Percentiles rank a stretch among this genome's conserved stretches.
Evolutionary conservation across 345 rosid species (phyloP).

Genomic region (Gossypium mustelinum): DNA sequence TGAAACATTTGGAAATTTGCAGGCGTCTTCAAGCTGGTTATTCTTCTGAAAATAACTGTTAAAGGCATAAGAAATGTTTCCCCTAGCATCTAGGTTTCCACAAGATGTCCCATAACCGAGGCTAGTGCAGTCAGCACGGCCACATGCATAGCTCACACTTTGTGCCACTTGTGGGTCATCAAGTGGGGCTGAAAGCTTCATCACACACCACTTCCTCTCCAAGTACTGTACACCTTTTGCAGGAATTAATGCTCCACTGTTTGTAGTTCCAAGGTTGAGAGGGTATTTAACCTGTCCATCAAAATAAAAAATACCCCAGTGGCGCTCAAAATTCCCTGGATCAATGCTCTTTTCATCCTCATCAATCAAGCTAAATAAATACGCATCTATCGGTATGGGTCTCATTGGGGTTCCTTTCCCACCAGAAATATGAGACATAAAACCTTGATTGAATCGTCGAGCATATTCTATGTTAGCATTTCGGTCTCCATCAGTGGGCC

Average conservation of each 20-base stretch:
- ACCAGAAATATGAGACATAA: slow-evolving; percentile 55
- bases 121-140: slow-evolving; percentile 75
- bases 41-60: slow-evolving; percentile 84
- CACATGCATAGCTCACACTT: slow-evolving; percentile 81
- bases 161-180: slow-evolving; percentile 64
- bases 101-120: slow-evolving; percentile 93
- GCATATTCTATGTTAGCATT: slow-evolving; percentile 68
- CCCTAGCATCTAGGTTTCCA: slow-evolving; percentile 44
- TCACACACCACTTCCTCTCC: slow-evolving; percentile 72
- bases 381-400: slow-evolving; percentile 66
- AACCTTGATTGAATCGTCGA: slow-evolving; percentile 83
- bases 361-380: slow-evolving; percentile 73
- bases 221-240: slow-evolving; percentile 53
- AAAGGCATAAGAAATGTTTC: slow-evolving; percentile 81
- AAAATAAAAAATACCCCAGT: slow-evolving; percentile 74
- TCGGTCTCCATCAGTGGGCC: slow-evolving; percentile 92
- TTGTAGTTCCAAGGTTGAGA: slow-evolving; percentile 82
- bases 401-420: slow-evolving; percentile 88
- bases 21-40: slow-evolving; percentile 70
- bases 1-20: slow-evolving; percentile 69
- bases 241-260: slow-evolving; percentile 48
- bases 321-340: slow-evolving; percentile 88
- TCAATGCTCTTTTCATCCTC: slow-evolving; percentile 78
- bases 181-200: slow-evolving; percentile 55
- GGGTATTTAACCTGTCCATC: slow-evolving; percentile 65